Conservation (phyloP, 352 stramenopile species). For the Globisporangium perplexum region DNA sequence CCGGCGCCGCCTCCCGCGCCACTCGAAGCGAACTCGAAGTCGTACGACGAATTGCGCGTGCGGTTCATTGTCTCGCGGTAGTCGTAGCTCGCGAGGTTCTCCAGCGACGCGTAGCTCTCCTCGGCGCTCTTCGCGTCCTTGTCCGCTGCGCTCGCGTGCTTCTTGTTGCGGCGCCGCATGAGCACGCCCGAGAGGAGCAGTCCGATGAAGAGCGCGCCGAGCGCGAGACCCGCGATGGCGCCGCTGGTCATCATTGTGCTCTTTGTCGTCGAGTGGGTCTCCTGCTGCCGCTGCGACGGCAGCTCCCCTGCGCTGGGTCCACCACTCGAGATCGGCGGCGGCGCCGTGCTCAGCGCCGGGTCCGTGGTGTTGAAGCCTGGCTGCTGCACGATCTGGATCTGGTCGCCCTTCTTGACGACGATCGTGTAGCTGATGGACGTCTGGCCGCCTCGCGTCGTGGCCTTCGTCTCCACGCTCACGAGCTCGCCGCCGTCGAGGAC, state of each 20-base stretch:
- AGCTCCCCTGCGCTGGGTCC: neutral
- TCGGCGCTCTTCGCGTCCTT: slow-evolving; percentile 1
- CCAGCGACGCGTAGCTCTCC: slow-evolving; percentile 6
- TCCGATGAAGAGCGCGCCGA: slow-evolving; percentile 7
- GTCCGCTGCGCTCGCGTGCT: neutral
- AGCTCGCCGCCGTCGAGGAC: slow-evolving; percentile 30
- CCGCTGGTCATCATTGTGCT: slow-evolving; percentile 6
- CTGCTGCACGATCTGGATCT: slow-evolving; percentile 10
- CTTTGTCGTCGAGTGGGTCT: neutral
- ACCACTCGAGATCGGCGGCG: neutral
- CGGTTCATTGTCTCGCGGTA: slow-evolving; percentile 3
- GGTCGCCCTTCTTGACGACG: slow-evolving; percentile 25
- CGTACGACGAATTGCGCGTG: slow-evolving; percentile 7
- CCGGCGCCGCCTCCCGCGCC: neutral
- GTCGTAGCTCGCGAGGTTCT: neutral
- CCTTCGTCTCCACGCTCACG: slow-evolving; percentile 27
- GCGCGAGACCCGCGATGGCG: slow-evolving; percentile 5
- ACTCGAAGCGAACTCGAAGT: neutral
- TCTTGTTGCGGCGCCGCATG: slow-evolving; percentile 6
- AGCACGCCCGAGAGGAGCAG: slow-evolving; percentile 8
- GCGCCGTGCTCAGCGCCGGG: neutral
- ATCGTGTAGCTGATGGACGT: slow-evolving; percentile 34
- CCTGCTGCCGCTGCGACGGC: neutral
- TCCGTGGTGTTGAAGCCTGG: slow-evolving; percentile 12
- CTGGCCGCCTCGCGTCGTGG: slow-evolving; percentile 19